Base-by-base conservation (phyloP, 495 filamentous ascomycete species). In the Tuber umbilicatum region DNA sequence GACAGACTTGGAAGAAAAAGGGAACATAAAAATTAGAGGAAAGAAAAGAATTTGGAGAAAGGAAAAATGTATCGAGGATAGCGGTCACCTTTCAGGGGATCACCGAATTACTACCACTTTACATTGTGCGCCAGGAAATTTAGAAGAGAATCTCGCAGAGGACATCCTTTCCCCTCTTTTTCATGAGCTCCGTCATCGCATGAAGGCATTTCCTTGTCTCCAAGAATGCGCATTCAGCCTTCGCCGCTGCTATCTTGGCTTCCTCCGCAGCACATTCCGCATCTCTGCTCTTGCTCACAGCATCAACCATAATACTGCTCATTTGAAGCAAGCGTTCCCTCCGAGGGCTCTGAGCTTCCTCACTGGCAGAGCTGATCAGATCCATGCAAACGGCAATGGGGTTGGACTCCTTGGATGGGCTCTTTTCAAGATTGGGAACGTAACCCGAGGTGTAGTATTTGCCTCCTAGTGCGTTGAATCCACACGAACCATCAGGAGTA, bases 261-360 rank as follows among this genome's bases (percentile, higher is more conserved):
- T 85, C 80, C 41, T 84, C 83, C 42, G 83, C 78, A 42, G 83
- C 84, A 50, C 78, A 80, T 68, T 85, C 84, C 43, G 83, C 83
- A 70, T 84, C 82, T 40, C 83, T 71, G 2, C 83, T 83, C 42
- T 80, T 78, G 41, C 82, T 83, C 39, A 84, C 80, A 37, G 76
- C 74, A 68, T 85, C 81, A 2, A 84, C 84, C 80, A 84, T 76
- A 67, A 84, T 68, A 37, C 77, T 80, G 35, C 83, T 81, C 71
- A 84, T 74, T 72, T 81, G 72, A 23, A 84, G 70, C 41, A 85
- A 69, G 37, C 55, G 72, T 69, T 83, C 83, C 38, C 82, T 84
- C 50, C 73, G 81, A 1, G 79, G 73, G 23, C 76, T 80, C 6
- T 78, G 79, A 12, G 70, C 45, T 70, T 85, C 84, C 21, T 75